Percentiles rank a stretch among this genome's conserved stretches.
Conservation (phyloP, 202 grass and related monocot genomes). For the Dendrocalamus latiflorus region DNA sequence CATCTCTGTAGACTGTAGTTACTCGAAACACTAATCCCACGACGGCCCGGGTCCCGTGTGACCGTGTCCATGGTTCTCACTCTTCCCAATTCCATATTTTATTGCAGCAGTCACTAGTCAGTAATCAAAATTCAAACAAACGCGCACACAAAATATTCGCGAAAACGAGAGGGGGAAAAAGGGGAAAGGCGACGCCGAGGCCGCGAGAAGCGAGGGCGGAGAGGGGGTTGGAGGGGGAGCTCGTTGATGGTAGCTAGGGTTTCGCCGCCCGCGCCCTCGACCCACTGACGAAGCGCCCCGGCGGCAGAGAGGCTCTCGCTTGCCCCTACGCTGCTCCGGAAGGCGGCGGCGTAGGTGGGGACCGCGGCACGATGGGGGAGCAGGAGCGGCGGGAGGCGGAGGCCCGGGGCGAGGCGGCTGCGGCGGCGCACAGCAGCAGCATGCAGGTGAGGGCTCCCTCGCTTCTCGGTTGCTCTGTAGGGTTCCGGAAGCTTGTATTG, state of each 20-base stretch:
- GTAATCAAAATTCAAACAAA: too few relatives aligned
- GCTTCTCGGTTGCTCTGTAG: constrained; percentile 18
- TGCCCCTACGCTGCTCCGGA: background rate
- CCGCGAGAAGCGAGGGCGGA: too few relatives aligned
- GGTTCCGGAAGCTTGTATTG: constrained; percentile 15
- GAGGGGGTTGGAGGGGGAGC: too few relatives aligned
- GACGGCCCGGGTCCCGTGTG: too few relatives aligned
- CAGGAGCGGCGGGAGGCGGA: constrained; percentile 37
- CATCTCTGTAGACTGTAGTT: too few relatives aligned
- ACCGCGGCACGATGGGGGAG: constrained; percentile 33
- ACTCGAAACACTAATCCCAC: too few relatives aligned
- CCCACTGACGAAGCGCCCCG: background rate
- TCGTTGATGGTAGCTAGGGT: constrained; percentile 81
- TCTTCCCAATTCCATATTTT: too few relatives aligned
- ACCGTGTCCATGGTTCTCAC: too few relatives aligned
- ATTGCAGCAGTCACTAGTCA: too few relatives aligned
- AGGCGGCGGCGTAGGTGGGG: background rate
- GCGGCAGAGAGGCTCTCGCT: background rate
- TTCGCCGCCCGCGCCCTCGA: constrained; percentile 33
- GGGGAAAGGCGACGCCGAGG: constrained; percentile 25
- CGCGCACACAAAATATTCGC: constrained; percentile 19
- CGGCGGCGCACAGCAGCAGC: constrained; percentile 30
- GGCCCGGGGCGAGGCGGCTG: constrained; percentile 3
- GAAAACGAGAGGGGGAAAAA: constrained; percentile 32
- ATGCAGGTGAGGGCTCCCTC: constrained; percentile 40